phyloP scores from a whole-genome alignment of 495 filamentous ascomycete genomes.

The Amorphotheca resinae region DNA sequence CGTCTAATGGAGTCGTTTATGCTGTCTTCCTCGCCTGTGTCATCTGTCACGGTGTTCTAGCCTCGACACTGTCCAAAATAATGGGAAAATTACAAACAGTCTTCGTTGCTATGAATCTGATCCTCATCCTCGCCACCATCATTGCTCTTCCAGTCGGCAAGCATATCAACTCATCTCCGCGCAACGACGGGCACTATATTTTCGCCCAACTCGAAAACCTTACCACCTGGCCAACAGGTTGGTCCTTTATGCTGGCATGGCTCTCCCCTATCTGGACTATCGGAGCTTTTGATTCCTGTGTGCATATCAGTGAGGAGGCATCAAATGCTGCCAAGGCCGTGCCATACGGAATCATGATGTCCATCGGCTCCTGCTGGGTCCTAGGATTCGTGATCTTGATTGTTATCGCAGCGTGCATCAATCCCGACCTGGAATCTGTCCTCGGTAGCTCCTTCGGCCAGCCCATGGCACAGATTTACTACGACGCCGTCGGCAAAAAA shows the following conservation, averaged over 20 bases:
- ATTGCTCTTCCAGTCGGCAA: conserved; percentile 51
- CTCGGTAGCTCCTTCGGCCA: conserved; percentile 32
- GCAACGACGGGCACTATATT: conserved; percentile 36
- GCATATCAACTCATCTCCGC: conserved; percentile 17
- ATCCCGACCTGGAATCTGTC: conserved; percentile 30
- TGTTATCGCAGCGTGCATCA: conserved; percentile 38
- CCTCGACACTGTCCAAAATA: conserved; percentile 38
- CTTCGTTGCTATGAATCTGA: conserved; percentile 50
- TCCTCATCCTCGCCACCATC: conserved; percentile 49
- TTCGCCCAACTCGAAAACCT: conserved; percentile 39
- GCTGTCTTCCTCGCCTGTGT: conserved; percentile 49
- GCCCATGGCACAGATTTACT: conserved; percentile 46
- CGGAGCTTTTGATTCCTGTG: conserved; percentile 33
- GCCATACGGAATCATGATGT: conserved; percentile 47
- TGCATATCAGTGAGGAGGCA: conserved; percentile 54
- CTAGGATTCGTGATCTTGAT: conserved; percentile 40
- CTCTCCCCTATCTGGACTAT: conserved; percentile 57
- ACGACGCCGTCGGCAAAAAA: conserved; percentile 38
- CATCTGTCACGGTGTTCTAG: conserved; percentile 43
- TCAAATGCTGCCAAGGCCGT: conserved; percentile 49
- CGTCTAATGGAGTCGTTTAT: conserved; percentile 47
- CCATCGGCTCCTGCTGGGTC: conserved; percentile 38
- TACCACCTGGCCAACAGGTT: conserved; percentile 47
- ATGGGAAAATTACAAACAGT: conserved; percentile 57
- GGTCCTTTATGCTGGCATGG: conserved; percentile 56